Conservation (phyloP, 2,329 filamentous ascomycete species). For the Pseudocercospora crystallina region DNA sequence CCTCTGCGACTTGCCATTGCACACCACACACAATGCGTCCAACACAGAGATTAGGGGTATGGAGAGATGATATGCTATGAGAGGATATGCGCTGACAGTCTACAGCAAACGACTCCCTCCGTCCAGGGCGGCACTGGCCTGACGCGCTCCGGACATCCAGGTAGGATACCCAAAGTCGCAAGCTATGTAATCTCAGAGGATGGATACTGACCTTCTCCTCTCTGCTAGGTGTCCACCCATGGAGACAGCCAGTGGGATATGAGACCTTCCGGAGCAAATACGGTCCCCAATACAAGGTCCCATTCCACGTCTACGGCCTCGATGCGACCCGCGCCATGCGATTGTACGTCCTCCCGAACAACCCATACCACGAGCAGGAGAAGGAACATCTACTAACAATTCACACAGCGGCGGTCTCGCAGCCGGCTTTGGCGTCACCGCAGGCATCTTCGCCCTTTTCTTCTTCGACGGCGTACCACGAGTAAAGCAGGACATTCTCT, state of each 20-base stretch:
- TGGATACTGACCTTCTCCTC: too few species aligned
- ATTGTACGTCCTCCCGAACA: constrained; percentile 34
- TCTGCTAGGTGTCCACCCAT: constrained; percentile 27
- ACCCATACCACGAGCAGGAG: constrained; percentile 22
- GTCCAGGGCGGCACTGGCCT: constrained; percentile 17
- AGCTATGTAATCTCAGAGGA: too few species aligned
- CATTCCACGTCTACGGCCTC: constrained; percentile 49
- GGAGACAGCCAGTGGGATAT: constrained; percentile 40
- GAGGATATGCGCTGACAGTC: constrained; percentile 9
- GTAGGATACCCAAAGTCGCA: background rate
- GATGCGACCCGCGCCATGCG: constrained; percentile 7
- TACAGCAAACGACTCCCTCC: constrained; percentile 13
- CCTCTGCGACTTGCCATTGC: constrained; percentile 10
- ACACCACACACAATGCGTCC: constrained; percentile 30
- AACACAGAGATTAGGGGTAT: constrained; percentile 31
- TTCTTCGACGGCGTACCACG: constrained; percentile 63
- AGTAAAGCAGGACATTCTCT: constrained; percentile 40
- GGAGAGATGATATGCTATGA: constrained; percentile 2
- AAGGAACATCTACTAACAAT: background rate
- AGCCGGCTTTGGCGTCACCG: constrained; percentile 56
- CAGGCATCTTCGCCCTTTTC: constrained; percentile 61
- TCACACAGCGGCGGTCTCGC: constrained; percentile 47
- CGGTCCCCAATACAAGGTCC: constrained; percentile 57
- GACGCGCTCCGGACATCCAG: constrained; percentile 8
- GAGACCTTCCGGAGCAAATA: constrained; percentile 57